Evolutionary conservation across 768 basidiomycete genomes (phyloP), one percentile per base, ranked within the genome.

Genomic region (Piloderma croceum): DNA sequence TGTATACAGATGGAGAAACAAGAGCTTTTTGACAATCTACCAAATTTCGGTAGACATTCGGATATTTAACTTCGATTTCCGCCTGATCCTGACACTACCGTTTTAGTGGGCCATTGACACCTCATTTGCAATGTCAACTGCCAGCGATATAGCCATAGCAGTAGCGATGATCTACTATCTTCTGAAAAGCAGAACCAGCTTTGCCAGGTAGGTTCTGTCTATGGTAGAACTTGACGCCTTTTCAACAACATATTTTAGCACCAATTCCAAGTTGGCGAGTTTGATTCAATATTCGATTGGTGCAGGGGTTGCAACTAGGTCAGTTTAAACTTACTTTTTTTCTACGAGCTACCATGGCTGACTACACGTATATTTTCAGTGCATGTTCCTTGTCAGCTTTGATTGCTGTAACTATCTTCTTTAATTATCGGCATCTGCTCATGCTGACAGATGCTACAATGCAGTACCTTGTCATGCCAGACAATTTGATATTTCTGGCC

Each of bases 251-350:
- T n/a, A n/a, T n/a, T n/a, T n/a, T 25, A 41, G 44, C 19, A 41
- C 46, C n/a, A 47, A 50, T 25, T 47, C 45, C n/a, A 47, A 25
- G 20, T 18, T 50, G 1, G 27, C 42, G 12, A 40, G 34, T 17
- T 18, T 50, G 31, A 50, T 46, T 29, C 42, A 39, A 20, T 50
- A 47, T 24, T 31, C 45, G 10, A 24, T 50, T 3, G 39, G 31
- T 15, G 41, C 49, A 5, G 49, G 49, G 17, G 20, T 50, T 18
- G 45, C 42, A 17, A 50, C 49, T 3, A 50, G 49, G 49, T 47
- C 21, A 15, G 20, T 18, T 10, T 31, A 15, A 29, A 9, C 10
- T 9, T 9, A 29, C n/a, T n/a, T n/a, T n/a, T 29, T 15, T 9
- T 29, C 10, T 15, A 29, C 27, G 15, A 9, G 27, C 27, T 29